Conservation (phyloP, 2,329 filamentous ascomycete species). For the Alternaria burnsii region DNA sequence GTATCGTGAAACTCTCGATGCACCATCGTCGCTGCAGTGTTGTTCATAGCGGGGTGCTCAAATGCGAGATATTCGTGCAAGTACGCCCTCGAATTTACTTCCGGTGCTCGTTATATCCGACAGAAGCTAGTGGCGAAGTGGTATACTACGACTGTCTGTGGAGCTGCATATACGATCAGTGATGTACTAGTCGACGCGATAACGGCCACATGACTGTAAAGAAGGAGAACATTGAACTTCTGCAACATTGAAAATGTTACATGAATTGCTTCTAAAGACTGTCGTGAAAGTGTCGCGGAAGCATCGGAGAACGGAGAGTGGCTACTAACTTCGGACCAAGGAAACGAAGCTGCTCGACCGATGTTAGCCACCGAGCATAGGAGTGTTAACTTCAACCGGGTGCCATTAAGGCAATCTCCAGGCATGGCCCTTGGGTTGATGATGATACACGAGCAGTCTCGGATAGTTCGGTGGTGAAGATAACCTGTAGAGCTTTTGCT, state of each 20-base stretch:
- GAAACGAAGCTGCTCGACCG: background rate
- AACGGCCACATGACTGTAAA: background rate
- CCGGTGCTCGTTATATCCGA: background rate
- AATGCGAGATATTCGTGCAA: background rate
- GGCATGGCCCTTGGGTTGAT: background rate
- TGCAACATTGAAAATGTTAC: background rate
- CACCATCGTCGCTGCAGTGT: background rate
- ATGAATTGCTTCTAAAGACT: background rate
- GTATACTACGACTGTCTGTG: background rate
- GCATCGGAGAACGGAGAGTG: background rate
- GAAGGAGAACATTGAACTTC: background rate
- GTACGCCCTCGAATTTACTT: background rate
- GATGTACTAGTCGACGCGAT: background rate
- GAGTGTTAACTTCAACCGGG: background rate
- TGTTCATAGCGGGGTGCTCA: background rate
- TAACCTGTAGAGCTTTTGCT: background rate
- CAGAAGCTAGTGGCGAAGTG: background rate
- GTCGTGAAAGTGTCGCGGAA: slow-evolving; percentile 1
- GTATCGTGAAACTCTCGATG: background rate
- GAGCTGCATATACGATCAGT: background rate
- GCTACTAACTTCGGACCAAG: background rate
- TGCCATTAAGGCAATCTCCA: background rate
- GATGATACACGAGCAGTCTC: background rate
- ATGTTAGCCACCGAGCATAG: background rate
- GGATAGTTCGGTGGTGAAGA: background rate